Base-by-base conservation (phyloP, 768 basidiomycete genomes). In the Leccinum longicurvipes region DNA sequence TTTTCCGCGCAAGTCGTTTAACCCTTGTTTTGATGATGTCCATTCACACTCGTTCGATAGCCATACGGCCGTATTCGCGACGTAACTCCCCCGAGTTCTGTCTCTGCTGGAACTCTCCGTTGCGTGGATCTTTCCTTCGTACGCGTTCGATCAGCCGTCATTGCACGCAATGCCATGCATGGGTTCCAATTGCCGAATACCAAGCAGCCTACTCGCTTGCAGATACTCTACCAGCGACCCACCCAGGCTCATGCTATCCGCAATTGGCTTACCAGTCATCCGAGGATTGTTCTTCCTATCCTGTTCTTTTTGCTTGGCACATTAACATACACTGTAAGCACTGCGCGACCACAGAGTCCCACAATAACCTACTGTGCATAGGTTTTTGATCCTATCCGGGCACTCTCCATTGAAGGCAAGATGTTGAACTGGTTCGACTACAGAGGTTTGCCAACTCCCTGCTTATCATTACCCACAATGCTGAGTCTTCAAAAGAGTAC, bases 301-400 rank as follows among this genome's bases (percentile, higher is more conserved):
- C 56, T 93, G 2, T 81, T 93, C 42, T 97, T 98, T 70, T 73
- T 98, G 2, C 69, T 98, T n/a, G 96, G 94, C 11, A 87, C 88
- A 3, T 63, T 98, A 34, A 91, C 91, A 21, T 97, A 96, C 67
- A 88, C 91, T 6, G 93, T 92, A 59, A 57, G 84, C 72, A 53
- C 4, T 3, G 24, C 36, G 27, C 55, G n/a, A 21, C 34, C 31
- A 17, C 48, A 51, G 9, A 17, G 8, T 45, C 39, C 8, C 6
- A 1, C 25, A 21, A n/a, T 19, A 10, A 64, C 36, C 15, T 25
- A 10, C n/a, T 19, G 46, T 51, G 57, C 8, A 1, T 58, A 96
- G 89, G 82, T 98, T 50, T 97, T 98, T 64, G 93, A 98, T 70
- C 94, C 94, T 3, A 82, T 99, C 41, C 86, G 96, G 25, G 82